phyloP scores from a whole-genome alignment of 108 stramenopile genomes.

The Pseudonitzschia multistriata region DNA sequence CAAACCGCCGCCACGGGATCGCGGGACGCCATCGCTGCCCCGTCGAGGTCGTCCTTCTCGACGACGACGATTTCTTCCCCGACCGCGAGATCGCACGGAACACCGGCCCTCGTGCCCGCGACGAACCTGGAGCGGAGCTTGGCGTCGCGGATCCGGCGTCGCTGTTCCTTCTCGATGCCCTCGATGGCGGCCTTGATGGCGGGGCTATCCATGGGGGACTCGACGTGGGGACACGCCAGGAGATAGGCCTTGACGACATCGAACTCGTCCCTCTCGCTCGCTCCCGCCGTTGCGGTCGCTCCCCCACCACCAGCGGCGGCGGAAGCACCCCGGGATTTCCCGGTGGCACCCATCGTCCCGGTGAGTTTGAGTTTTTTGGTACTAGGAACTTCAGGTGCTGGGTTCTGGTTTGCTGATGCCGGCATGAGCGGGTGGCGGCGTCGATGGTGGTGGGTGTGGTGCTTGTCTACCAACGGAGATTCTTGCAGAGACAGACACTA shows the following conservation, averaged over 20 bases:
- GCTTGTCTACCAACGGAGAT: no score
- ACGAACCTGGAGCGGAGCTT: constrained; percentile 54
- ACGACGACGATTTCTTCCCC: constrained; percentile 24
- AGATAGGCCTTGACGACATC: constrained; percentile 30
- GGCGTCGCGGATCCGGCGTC: constrained; percentile 58
- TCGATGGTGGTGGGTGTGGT: no score
- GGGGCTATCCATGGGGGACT: constrained; percentile 29
- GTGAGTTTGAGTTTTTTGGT: no score
- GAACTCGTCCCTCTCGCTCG: constrained; percentile 25
- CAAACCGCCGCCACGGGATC: neutral
- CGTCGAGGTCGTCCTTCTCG: constrained; percentile 4
- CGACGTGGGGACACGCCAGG: constrained; percentile 23
- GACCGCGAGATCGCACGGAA: neutral
- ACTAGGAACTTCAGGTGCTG: no score
- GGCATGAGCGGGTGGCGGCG: no score
- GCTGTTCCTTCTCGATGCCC: constrained; percentile 59
- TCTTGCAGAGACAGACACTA: no score
- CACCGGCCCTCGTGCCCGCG: neutral
- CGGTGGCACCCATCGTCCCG: no score
- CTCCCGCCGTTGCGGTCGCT: no score
- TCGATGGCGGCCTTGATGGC: constrained; percentile 63
- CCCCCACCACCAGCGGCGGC: no score
- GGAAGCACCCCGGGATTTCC: no score
- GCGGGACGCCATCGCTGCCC: neutral
- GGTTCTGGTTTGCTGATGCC: no score